A percentile compares a stretch with the other conserved stretches of the same genome.
Evolutionary conservation across 2,329 filamentous ascomycete genomes (phyloP).

Genomic region (Alternaria alternata): DNA sequence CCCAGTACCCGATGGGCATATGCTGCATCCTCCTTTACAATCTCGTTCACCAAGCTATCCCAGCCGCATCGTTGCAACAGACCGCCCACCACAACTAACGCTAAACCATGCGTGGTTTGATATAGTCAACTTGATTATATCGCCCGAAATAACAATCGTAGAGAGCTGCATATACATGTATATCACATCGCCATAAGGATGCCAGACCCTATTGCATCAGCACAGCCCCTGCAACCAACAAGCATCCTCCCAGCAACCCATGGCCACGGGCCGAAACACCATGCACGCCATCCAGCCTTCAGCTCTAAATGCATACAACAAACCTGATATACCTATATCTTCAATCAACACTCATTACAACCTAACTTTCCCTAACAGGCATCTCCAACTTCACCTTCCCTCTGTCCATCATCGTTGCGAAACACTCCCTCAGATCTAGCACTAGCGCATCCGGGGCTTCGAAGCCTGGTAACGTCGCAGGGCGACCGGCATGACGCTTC

Average conservation of each 20-base stretch:
- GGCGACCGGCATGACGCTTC: conserved; percentile 43
- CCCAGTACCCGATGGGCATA: not conserved
- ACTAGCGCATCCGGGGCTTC: conserved; percentile 53
- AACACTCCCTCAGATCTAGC: conserved; percentile 53
- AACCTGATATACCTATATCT: conserved; percentile 44
- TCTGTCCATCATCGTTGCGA: conserved; percentile 30
- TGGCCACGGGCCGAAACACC: conserved; percentile 1
- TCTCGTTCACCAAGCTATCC: not conserved
- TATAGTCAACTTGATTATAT: not conserved
- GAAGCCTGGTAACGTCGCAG: conserved; percentile 50
- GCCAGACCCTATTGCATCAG: not conserved
- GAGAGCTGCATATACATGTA: not conserved
- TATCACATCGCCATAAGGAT: not conserved
- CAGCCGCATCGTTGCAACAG: not conserved
- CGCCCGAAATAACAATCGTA: not conserved
- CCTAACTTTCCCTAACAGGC: conserved; percentile 31
- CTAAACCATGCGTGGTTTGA: not conserved
- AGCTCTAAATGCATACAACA: conserved; percentile 30
- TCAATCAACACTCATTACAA: conserved; percentile 41
- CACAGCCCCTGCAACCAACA: conserved; percentile 4
- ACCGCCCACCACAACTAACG: not conserved
- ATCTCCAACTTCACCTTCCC: conserved; percentile 27
- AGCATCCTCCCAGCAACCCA: conserved; percentile 6
- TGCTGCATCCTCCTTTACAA: not conserved
- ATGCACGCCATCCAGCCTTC: not conserved